Percentiles rank a stretch among this genome's conserved stretches.
Evolutionary conservation across 768 basidiomycete species (phyloP).

Genomic region (Baorangia bicolor): DNA sequence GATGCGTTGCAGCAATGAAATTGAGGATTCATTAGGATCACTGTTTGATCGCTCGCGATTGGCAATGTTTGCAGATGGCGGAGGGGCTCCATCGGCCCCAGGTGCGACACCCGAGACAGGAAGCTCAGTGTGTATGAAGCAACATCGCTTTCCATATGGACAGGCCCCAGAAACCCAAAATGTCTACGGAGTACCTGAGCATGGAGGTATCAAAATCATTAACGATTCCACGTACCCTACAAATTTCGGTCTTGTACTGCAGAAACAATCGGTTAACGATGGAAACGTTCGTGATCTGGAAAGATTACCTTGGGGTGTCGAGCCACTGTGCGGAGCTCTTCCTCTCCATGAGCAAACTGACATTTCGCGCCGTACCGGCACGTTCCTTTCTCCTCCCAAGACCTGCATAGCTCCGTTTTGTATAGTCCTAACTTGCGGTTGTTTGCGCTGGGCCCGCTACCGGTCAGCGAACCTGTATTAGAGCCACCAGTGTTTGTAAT

Average conservation of each 20-base stretch:
- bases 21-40: constrained; percentile 70
- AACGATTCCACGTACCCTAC: constrained; percentile 56
- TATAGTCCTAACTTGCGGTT: constrained; percentile 89
- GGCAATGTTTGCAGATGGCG: constrained; percentile 49
- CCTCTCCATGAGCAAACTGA: constrained; percentile 92
- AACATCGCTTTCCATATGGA: constrained; percentile 89
- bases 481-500: constrained; percentile 42
- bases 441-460: constrained; percentile 80
- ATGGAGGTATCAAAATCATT: background rate
- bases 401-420: constrained; percentile 87
- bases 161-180: constrained; percentile 95
- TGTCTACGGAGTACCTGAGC: constrained; percentile 47
- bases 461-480: constrained; percentile 30
- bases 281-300: background rate
- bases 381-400: constrained; percentile 89
- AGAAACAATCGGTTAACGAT: constrained; percentile 17
- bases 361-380: constrained; percentile 88
- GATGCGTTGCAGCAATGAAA: constrained; percentile 78
- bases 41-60: constrained; percentile 75
- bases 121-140: constrained; percentile 90
- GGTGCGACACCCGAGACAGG: constrained; percentile 61
- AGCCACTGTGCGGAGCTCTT: constrained; percentile 79
- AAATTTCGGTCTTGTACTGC: constrained; percentile 93
- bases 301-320: constrained; percentile 81
- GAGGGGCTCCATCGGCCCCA: constrained; percentile 52